Evolutionary conservation across 2,329 filamentous ascomycete genomes (phyloP), one percentile per base, ranked within the genome.

Genomic region (Nannizziopsis arthrosporioides): DNA sequence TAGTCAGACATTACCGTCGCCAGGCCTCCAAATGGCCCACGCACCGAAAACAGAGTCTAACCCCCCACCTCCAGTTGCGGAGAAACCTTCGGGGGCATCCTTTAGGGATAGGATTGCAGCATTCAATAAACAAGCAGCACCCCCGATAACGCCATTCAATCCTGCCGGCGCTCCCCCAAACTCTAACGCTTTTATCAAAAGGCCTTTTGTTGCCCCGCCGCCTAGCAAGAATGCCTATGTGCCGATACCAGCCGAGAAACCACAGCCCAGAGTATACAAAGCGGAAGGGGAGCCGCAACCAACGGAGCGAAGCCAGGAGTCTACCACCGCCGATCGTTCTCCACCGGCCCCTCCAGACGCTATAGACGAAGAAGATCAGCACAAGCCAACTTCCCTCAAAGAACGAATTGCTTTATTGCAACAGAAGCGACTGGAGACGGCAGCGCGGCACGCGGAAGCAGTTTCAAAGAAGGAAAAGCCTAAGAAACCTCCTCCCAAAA

Each of bases 81-180:
- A 87, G 57, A 94, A 94, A 64, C 86, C 88, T 22, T 64, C 67
- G 9, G 74, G 72, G 40, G 85, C 78, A 60, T 87, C 92, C 1
- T 96, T 98, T 71, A 89, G 79, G 62, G 92, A 96, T 68, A 85
- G 92, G 53, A 94, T 98, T 62, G 92, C 92, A 31, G 90, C 92
- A 39, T 98, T 98, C 71, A 98, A 98, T 68, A 92, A 90, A 63
- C 73, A 85, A 39, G 79, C 85, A 34, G 87, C 88, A 5, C 80
- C 88, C 2, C 92, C 92, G 7, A 73, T 92, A 51, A 78, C 87
- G n/a, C 92, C 92, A 1, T 90, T 93, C 69, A 94, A 94, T 63
- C 86, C 88, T 15, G 74, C 76, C 51, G 79, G 79, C 1, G 68
- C 82, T 19, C 67, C 74, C 49, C 63, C 69, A 9, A 70, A 75